A percentile compares a stretch with the other conserved stretches of the same genome.
These are phyloP conservation scores for Populus hybrid DNA, from an alignment of 441 rosid genomes.

Conservation along the genomic window DNA sequence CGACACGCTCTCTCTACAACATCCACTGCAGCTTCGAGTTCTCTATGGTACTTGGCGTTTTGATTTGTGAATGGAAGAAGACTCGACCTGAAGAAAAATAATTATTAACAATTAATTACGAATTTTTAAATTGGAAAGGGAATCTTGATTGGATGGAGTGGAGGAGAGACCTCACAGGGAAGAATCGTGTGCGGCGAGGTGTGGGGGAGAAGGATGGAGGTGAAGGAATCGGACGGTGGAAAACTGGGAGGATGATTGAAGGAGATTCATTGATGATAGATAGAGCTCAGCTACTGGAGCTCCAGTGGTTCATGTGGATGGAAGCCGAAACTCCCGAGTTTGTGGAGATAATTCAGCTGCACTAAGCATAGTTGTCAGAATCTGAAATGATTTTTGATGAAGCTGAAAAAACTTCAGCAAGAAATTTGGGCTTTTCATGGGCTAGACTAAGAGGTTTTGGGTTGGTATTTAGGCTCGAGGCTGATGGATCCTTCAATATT, in stretches of 20 bases:
- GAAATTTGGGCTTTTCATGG: too few relatives aligned
- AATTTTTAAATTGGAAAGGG: background rate
- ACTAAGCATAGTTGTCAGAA: too few relatives aligned
- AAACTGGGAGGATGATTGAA: conserved; percentile 35
- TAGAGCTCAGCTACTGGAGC: background rate
- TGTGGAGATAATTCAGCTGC: too few relatives aligned
- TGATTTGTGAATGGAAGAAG: conserved; percentile 55
- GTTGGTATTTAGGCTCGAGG: too few relatives aligned
- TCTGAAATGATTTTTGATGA: too few relatives aligned
- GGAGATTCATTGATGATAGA: conserved; percentile 45
- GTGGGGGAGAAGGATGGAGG: conserved; percentile 19
- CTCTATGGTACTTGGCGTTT: conserved; percentile 60
- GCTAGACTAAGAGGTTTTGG: too few relatives aligned
- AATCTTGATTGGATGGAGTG: conserved; percentile 5
- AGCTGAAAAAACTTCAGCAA: too few relatives aligned
- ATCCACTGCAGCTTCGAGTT: conserved; percentile 70
- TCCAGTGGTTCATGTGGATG: background rate
- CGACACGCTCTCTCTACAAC: conserved; percentile 81
- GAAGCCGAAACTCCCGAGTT: too few relatives aligned
- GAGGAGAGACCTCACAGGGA: conserved; percentile 49
- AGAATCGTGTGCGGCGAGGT: conserved; percentile 30
- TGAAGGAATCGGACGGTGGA: conserved; percentile 38
- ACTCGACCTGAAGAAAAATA: conserved; percentile 44
- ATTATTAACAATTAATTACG: background rate
- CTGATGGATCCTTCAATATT: too few relatives aligned